These are phyloP conservation scores for Colletotrichum eremochloae DNA, from an alignment of 2,329 filamentous ascomycete species.

Conservation along the genomic window DNA sequence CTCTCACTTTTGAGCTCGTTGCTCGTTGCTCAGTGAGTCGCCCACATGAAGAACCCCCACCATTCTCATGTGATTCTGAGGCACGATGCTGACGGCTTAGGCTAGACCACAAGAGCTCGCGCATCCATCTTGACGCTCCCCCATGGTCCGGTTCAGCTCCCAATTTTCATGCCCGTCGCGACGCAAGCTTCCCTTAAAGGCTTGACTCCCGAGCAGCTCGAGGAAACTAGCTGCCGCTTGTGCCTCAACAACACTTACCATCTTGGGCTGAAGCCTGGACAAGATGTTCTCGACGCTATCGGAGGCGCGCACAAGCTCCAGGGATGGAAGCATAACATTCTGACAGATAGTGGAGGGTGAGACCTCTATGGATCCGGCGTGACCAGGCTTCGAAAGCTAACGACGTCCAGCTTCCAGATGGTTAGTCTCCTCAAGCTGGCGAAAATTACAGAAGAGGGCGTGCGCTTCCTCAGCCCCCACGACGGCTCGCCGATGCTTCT, in stretches of 20 bases:
- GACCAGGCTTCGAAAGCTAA: not conserved
- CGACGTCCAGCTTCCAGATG: conserved; percentile 87
- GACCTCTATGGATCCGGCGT: conserved; percentile 43
- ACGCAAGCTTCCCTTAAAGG: conserved; percentile 97
- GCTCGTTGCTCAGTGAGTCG: conserved; percentile 83
- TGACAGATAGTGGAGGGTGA: conserved; percentile 84
- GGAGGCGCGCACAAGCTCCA: conserved; percentile 96
- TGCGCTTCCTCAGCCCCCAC: conserved; percentile 95
- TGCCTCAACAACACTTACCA: conserved; percentile 99
- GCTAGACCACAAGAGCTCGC: conserved; percentile 91
- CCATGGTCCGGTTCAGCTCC: conserved; percentile 90
- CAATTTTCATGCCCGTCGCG: conserved; percentile 98
- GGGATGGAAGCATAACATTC: conserved; percentile 93
- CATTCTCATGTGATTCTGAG: conserved; percentile 14
- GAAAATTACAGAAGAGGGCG: conserved; percentile 94
- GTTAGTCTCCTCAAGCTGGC: conserved; percentile 94
- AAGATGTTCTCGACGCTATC: conserved; percentile 86
- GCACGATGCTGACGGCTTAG: conserved; percentile 21
- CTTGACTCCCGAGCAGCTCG: conserved; percentile 90
- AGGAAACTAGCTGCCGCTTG: conserved; percentile 87
- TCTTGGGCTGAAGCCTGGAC: conserved; percentile 92
- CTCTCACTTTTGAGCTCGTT: conserved; percentile 82
- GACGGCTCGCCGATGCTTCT: conserved; percentile 96
- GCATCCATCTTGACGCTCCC: conserved; percentile 89
- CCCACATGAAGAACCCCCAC: not conserved